A percentile compares a stretch with the other conserved stretches of the same genome.
These are phyloP conservation scores for Candida gorgasii DNA, from an alignment of 805 yeast species.

Conservation along the genomic window DNA sequence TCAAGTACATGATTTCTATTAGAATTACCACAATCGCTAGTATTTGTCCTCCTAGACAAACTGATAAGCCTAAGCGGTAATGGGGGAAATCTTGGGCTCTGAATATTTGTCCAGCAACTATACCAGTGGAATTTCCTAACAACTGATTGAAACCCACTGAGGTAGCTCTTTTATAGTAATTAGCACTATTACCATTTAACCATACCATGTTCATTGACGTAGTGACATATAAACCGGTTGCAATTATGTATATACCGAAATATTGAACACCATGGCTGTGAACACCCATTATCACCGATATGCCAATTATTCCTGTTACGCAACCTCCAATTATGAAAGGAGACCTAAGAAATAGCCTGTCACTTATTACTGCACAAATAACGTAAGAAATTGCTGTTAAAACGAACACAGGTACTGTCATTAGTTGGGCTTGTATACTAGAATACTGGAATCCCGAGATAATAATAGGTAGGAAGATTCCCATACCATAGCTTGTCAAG, in stretches of 20 bases:
- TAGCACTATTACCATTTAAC: constrained; percentile 45
- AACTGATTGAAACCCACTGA: constrained; percentile 18
- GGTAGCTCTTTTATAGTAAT: constrained; percentile 43
- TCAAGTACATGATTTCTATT: neutral
- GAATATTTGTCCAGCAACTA: constrained; percentile 22
- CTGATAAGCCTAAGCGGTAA: constrained; percentile 42
- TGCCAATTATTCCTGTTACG: constrained; percentile 28
- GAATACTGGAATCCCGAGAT: constrained; percentile 29
- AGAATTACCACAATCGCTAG: constrained; percentile 25
- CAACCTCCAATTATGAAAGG: constrained; percentile 27
- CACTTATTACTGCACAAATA: constrained; percentile 26
- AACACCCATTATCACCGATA: constrained; percentile 28
- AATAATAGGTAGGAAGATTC: constrained; percentile 39
- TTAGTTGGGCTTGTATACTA: constrained; percentile 33
- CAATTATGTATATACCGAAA: constrained; percentile 38
- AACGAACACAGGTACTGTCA: constrained; percentile 42
- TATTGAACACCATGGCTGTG: constrained; percentile 31
- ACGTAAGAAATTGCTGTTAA: constrained; percentile 30
- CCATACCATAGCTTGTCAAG: constrained; percentile 41
- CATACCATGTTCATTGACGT: constrained; percentile 44
- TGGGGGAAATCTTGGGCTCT: constrained; percentile 36
- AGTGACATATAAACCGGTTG: constrained; percentile 35
- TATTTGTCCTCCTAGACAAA: constrained; percentile 39
- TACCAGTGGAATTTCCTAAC: constrained; percentile 46
- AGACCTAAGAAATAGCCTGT: constrained; percentile 27